phyloP scores from a whole-genome alignment of 805 yeast genomes.

The Scheffersomyces lignosus region DNA sequence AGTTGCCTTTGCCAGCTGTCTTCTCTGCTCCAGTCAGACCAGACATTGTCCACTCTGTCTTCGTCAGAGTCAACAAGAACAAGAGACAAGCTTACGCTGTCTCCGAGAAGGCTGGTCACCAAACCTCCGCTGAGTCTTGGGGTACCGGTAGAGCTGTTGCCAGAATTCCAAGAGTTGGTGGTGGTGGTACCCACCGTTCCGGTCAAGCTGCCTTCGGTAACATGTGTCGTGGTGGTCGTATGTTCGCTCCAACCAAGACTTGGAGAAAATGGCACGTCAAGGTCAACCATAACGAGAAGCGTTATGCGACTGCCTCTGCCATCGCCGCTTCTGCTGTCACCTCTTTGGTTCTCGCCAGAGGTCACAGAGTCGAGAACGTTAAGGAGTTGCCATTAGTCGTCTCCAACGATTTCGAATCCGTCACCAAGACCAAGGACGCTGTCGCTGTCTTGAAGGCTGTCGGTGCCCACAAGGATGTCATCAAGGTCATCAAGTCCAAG shows the following conservation, averaged over 20 bases:
- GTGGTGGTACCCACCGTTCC: conserved; percentile 99
- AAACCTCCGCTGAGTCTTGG: conserved; percentile 99
- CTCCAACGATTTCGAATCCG: conserved; percentile 86
- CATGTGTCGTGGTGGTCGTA: conserved; percentile 99
- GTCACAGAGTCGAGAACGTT: conserved; percentile 98
- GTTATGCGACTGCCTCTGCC: conserved; percentile 99
- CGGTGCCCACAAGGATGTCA: conserved; percentile 98
- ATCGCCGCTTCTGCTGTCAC: conserved; percentile 99
- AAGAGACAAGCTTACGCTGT: conserved; percentile 99
- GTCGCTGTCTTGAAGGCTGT: conserved; percentile 96
- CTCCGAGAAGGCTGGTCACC: conserved; percentile 99
- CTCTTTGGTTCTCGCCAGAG: conserved; percentile 98
- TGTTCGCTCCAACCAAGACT: conserved; percentile 99
- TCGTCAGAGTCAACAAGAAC: conserved; percentile 99
- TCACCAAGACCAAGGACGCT: conserved; percentile 97
- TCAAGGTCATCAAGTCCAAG: conserved; percentile 97
- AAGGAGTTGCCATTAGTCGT: conserved; percentile 99
- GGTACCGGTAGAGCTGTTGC: conserved; percentile 99
- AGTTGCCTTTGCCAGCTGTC: conserved; percentile 96
- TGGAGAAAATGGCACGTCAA: conserved; percentile 99
- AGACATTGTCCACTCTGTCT: conserved; percentile 98
- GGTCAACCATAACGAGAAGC: conserved; percentile 99
- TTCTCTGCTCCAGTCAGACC: conserved; percentile 99
- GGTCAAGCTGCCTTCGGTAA: conserved; percentile 99
- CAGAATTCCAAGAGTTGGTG: conserved; percentile 99